phyloP scores from a whole-genome alignment of 106 monocot species.

The Acorus gramineus region DNA sequence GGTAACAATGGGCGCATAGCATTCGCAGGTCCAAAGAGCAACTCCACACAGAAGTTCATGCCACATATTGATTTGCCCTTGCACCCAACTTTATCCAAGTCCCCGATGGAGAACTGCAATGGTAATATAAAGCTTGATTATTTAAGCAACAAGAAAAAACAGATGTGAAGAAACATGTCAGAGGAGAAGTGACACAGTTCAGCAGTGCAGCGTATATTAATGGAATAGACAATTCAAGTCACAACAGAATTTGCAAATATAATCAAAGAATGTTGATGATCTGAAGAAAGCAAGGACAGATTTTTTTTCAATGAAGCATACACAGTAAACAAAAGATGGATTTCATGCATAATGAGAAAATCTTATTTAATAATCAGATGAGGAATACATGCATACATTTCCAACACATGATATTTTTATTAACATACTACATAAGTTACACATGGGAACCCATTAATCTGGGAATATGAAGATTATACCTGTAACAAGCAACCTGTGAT shows the following conservation, averaged over 20 bases:
- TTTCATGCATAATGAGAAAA: too few species aligned
- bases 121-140: background rate
- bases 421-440: too few species aligned
- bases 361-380: too few species aligned
- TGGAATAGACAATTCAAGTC: too few species aligned
- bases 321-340: too few species aligned
- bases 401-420: background rate
- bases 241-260: too few species aligned
- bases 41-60: slow-evolving; percentile 25
- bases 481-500: slow-evolving; percentile 39
- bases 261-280: too few species aligned
- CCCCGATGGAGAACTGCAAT: slow-evolving; percentile 19
- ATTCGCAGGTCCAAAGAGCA: slow-evolving; percentile 30
- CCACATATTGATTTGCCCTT: slow-evolving; percentile 35
- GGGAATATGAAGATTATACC: slow-evolving; percentile 13
- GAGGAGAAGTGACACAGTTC: background rate
- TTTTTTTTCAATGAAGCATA: background rate
- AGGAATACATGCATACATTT: background rate
- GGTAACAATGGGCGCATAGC: background rate
- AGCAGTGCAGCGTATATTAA: too few species aligned
- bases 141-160: background rate
- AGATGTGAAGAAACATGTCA: background rate
- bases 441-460: background rate
- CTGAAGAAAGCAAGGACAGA: background rate
- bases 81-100: slow-evolving; percentile 30